phyloP scores from a whole-genome alignment of 2,329 filamentous ascomycete genomes.

The Epichloe coenophiala region DNA sequence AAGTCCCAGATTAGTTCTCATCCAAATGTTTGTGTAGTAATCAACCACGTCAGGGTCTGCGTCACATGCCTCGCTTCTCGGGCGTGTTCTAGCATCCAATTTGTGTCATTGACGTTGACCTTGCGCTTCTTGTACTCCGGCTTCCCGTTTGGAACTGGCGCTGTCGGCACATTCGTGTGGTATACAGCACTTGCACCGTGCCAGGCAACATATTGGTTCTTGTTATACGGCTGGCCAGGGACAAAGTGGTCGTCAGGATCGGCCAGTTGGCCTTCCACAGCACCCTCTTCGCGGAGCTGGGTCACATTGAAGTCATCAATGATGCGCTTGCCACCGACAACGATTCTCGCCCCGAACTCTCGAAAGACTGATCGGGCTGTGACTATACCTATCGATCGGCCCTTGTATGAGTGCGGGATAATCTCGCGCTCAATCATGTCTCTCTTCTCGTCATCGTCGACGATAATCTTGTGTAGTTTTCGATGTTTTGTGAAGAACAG shows the following conservation, averaged over 20 bases:
- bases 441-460: conserved; percentile 92
- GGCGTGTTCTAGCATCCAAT: conserved; percentile 95
- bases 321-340: conserved; percentile 79
- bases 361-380: conserved; percentile 93
- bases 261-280: conserved; percentile 76
- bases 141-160: conserved; percentile 65
- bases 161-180: conserved; percentile 64
- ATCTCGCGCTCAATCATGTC: conserved; percentile 92
- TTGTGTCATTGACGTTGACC: conserved; percentile 79
- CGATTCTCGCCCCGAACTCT: conserved; percentile 87
- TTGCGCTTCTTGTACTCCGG: conserved; percentile 70
- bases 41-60: too few relatives aligned
- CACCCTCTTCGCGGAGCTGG: conserved; percentile 61
- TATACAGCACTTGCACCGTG: conserved; percentile 94
- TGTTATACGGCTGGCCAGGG: conserved; percentile 80
- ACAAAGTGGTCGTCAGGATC: conserved; percentile 77
- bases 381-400: conserved; percentile 89
- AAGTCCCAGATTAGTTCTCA: not conserved
- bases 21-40: too few relatives aligned
- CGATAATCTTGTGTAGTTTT: conserved; percentile 93
- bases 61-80: conserved; percentile 64
- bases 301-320: conserved; percentile 81
- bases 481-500: conserved; percentile 98
- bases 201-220: conserved; percentile 98
- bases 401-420: conserved; percentile 97